phyloP scores from a whole-genome alignment of 2,329 filamentous ascomycete species.

The Penicillium sp. region DNA sequence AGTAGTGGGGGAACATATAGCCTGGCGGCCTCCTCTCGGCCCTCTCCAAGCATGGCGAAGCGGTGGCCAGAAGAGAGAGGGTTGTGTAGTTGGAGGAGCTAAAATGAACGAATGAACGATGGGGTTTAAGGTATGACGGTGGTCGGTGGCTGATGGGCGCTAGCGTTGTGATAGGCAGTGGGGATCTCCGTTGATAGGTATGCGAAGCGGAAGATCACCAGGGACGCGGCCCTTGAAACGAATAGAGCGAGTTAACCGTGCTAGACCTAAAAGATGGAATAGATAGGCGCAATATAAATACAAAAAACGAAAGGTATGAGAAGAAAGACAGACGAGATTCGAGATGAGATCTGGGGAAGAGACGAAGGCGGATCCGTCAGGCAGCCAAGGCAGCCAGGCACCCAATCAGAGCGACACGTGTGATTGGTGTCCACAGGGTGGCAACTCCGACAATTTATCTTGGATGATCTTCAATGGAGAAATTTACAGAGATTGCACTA shows the following conservation, averaged over 20 bases:
- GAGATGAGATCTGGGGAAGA: slow-evolving; percentile 7
- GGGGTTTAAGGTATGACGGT: slow-evolving; percentile 13
- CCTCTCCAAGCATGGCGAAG: slow-evolving; percentile 30
- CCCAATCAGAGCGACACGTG: slow-evolving; percentile 4
- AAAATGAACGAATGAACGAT: slow-evolving; percentile 15
- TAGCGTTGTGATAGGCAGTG: slow-evolving; percentile 14
- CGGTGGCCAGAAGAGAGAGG: background rate
- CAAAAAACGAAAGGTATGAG: background rate
- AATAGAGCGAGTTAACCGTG: background rate
- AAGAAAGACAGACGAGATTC: background rate
- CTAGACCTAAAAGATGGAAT: background rate
- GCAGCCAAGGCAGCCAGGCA: slow-evolving; percentile 9
- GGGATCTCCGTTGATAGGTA: slow-evolving; percentile 20
- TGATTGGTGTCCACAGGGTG: slow-evolving; percentile 3
- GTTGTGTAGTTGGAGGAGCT: background rate
- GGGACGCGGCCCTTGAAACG: slow-evolving; percentile 1
- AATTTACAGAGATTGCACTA: background rate
- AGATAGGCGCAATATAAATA: background rate
- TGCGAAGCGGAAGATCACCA: slow-evolving; percentile 15
- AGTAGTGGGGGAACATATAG: slow-evolving; percentile 34
- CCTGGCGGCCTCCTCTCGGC: slow-evolving; percentile 31
- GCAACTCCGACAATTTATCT: background rate
- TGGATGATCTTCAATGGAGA: background rate
- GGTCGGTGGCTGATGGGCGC: slow-evolving; percentile 15
- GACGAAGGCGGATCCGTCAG: slow-evolving; percentile 5